phyloP scores from a whole-genome alignment of 139 green algal genomes.

The Mesostigma viride region DNA sequence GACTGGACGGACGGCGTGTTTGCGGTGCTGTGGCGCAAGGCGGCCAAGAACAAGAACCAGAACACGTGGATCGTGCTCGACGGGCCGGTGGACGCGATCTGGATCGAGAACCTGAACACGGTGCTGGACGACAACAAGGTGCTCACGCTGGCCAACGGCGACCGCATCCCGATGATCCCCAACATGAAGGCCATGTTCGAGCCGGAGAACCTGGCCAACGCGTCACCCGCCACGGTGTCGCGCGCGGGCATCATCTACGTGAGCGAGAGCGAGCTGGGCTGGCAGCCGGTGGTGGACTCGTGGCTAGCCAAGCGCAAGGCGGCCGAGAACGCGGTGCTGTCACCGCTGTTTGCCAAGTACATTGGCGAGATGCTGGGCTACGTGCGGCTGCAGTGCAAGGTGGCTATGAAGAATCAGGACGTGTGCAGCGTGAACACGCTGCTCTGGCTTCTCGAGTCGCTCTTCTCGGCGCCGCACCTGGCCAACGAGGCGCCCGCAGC shows the following conservation, averaged over 20 bases:
- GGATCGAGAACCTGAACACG: constrained; percentile 97
- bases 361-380: constrained; percentile 62
- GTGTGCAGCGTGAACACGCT: constrained; percentile 66
- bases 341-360: constrained; percentile 71
- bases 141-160: constrained; percentile 90
- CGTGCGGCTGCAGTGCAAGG: constrained; percentile 52
- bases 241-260: constrained; percentile 93
- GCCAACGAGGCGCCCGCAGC: too few species aligned
- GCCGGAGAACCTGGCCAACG: constrained; percentile 87
- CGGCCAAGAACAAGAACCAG: constrained; percentile 77
- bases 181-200: constrained; percentile 90
- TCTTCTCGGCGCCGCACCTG: too few species aligned
- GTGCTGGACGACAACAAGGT: constrained; percentile 95
- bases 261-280: constrained; percentile 75
- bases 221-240: constrained; percentile 85
- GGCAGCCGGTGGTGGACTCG: constrained; percentile 64
- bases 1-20: constrained; percentile 96
- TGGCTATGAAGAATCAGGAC: constrained; percentile 74
- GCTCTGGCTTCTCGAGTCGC: constrained; percentile 65
- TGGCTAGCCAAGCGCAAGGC: constrained; percentile 58
- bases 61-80: constrained; percentile 94
- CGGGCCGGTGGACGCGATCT: constrained; percentile 89
- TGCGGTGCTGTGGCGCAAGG: constrained; percentile 77
- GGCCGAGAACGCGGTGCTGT: constrained; percentile 45
- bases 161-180: constrained; percentile 84